Percentiles rank a stretch among this genome's conserved stretches.
These are phyloP conservation scores for Phytopythium mirpurense DNA, from an alignment of 352 stramenopile species.

Conservation along the genomic window DNA sequence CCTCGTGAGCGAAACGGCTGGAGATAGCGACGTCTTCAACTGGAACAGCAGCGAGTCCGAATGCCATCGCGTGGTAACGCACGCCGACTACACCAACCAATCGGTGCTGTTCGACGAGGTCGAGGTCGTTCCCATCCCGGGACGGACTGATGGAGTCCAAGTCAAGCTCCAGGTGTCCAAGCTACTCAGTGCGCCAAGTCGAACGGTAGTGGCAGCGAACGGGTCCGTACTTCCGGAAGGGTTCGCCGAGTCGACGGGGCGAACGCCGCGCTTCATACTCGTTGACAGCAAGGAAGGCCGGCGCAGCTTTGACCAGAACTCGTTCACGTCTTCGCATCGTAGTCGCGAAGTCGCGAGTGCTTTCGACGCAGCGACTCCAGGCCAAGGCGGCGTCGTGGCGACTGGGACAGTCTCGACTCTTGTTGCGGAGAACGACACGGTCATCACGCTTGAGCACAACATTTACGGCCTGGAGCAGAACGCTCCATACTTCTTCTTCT, in stretches of 20 bases:
- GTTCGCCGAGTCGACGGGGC: conserved; percentile 20
- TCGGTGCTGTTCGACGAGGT: conserved; percentile 57
- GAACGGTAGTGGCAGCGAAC: not conserved
- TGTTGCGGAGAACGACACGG: conserved; percentile 37
- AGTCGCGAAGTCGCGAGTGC: conserved; percentile 15
- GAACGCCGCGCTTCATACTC: conserved; percentile 61
- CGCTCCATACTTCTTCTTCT: conserved; percentile 58
- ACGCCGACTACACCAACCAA: conserved; percentile 79
- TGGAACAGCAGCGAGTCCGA: conserved; percentile 23
- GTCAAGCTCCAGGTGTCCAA: conserved; percentile 57
- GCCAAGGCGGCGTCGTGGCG: conserved; percentile 32
- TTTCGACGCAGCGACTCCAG: conserved; percentile 16
- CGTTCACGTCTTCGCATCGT: conserved; percentile 15
- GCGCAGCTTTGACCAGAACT: conserved; percentile 28
- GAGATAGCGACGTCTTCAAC: conserved; percentile 59
- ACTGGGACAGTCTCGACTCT: conserved; percentile 36
- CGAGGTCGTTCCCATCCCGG: conserved; percentile 26
- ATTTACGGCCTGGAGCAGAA: conserved; percentile 39
- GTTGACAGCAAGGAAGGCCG: conserved; percentile 41
- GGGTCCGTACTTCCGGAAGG: conserved; percentile 9
- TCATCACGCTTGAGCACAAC: conserved; percentile 31
- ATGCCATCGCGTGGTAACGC: conserved; percentile 51
- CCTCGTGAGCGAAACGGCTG: conserved; percentile 62
- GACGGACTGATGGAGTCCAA: conserved; percentile 35
- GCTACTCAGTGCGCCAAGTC: conserved; percentile 20